Conservation (phyloP, 176 grass and related monocot species). For the Juncus inflexus region DNA sequence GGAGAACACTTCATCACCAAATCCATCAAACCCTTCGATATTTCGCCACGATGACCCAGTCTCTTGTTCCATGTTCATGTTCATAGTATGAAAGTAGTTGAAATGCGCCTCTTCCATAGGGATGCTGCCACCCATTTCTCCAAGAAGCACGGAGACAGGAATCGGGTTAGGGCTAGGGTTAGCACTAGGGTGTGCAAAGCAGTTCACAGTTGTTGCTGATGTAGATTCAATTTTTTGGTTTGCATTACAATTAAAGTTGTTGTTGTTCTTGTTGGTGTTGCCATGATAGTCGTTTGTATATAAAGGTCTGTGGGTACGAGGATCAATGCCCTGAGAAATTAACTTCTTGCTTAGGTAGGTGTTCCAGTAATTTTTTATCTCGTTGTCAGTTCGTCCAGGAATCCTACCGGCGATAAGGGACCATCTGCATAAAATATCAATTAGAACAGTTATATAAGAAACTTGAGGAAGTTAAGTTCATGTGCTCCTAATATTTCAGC, state of each 20-base stretch:
- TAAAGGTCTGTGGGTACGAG: slow-evolving; percentile 56
- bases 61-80: slow-evolving; percentile 21
- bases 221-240: background rate
- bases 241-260: slow-evolving; percentile 12
- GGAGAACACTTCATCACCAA: slow-evolving; percentile 47
- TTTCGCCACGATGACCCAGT: slow-evolving; percentile 12
- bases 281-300: background rate
- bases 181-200: background rate
- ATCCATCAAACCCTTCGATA: slow-evolving; percentile 23
- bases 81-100: slow-evolving; percentile 25
- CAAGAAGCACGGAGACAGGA: slow-evolving; percentile 9
- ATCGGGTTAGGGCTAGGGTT: background rate
- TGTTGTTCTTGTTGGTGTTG: background rate
- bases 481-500: background rate
- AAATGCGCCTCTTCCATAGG: background rate
- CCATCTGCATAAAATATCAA: slow-evolving; percentile 43
- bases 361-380: slow-evolving; percentile 93
- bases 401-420: slow-evolving; percentile 70
- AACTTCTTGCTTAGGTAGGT: slow-evolving; percentile 80
- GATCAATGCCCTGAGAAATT: slow-evolving; percentile 57
- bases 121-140: background rate
- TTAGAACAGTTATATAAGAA: background rate
- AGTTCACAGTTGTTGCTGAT: background rate
- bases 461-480: background rate
- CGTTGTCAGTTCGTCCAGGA: slow-evolving; percentile 76